Conservation (phyloP, 1,139 yeast species). For the Debaryomycetaceae sp. region DNA sequence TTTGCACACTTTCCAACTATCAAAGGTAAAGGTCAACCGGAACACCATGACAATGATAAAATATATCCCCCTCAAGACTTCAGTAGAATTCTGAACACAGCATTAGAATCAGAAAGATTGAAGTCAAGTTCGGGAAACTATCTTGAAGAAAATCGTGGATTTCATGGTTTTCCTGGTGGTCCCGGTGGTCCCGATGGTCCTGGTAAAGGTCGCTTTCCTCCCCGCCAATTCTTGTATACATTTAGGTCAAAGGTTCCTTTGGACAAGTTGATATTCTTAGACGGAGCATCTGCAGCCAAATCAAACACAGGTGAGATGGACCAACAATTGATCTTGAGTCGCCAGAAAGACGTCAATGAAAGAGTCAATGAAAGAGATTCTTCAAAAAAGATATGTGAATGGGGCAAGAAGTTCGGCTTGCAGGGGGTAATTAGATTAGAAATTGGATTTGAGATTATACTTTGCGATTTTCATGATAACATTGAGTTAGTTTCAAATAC, state of each 20-base stretch:
- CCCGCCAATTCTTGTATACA: conserved; percentile 28
- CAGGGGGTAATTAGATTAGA: conserved; percentile 54
- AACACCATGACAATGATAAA: conserved; percentile 8
- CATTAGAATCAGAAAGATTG: neutral
- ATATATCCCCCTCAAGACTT: neutral
- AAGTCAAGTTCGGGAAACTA: neutral
- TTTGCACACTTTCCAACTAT: conserved; percentile 29
- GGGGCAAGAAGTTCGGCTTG: conserved; percentile 48
- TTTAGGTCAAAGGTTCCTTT: conserved; percentile 44
- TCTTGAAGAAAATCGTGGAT: neutral
- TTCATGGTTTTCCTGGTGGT: conserved; percentile 3
- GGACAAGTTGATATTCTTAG: conserved; percentile 43
- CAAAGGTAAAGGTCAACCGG: conserved; percentile 8
- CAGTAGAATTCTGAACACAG: neutral
- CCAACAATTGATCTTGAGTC: conserved; percentile 45
- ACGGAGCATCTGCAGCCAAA: conserved; percentile 62
- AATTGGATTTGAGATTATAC: conserved; percentile 51
- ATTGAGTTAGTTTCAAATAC: conserved; percentile 42
- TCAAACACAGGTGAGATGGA: conserved; percentile 53
- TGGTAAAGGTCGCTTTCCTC: neutral
- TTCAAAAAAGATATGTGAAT: conserved; percentile 41
- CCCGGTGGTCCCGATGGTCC: conserved; percentile 7
- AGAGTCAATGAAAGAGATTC: conserved; percentile 35
- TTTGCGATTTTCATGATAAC: conserved; percentile 45
- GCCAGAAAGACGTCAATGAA: conserved; percentile 17